Evolutionary conservation across 2,329 filamentous ascomycete species (phyloP).

Genomic region (Fusarium kyushuense): DNA sequence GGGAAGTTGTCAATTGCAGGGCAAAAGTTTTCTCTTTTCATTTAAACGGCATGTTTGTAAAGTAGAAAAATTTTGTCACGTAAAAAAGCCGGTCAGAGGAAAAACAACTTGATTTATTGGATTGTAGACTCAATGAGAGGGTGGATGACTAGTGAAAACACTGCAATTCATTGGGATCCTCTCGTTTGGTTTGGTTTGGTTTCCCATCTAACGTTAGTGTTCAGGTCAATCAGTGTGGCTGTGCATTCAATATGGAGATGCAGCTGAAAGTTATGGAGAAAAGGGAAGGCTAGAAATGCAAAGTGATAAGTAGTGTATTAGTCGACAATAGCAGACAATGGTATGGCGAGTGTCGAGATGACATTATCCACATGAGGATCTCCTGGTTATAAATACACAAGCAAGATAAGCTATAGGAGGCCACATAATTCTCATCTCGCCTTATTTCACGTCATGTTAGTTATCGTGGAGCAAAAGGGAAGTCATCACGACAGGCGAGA

Average conservation of each 20-base stretch:
- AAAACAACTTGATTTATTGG: background rate
- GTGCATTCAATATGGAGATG: constrained; percentile 32
- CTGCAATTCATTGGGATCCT: background rate
- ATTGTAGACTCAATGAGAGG: constrained; percentile 10
- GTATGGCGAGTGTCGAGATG: constrained; percentile 11
- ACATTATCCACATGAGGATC: constrained; percentile 23
- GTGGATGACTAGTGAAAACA: background rate
- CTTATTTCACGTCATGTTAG: constrained; percentile 1
- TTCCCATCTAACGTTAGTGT: constrained; percentile 2
- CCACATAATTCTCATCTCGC: constrained; percentile 21
- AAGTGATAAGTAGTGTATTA: too few species aligned
- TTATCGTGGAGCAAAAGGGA: constrained; percentile 11
- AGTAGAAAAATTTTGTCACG: background rate
- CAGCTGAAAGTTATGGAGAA: constrained; percentile 33
- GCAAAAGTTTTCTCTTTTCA: background rate
- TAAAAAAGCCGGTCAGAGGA: background rate
- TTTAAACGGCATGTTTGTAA: background rate
- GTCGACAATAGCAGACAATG: background rate
- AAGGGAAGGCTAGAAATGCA: constrained; percentile 13
- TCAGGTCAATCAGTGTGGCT: constrained; percentile 41
- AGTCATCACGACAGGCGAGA: constrained; percentile 19
- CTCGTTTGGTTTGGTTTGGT: constrained; percentile 10
- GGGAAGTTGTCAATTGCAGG: too few species aligned
- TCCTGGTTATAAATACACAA: background rate
- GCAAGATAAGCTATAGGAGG: background rate